Evolutionary conservation across 148 eudicot genomes (phyloP).

Genomic region (Diospyros kaki): DNA sequence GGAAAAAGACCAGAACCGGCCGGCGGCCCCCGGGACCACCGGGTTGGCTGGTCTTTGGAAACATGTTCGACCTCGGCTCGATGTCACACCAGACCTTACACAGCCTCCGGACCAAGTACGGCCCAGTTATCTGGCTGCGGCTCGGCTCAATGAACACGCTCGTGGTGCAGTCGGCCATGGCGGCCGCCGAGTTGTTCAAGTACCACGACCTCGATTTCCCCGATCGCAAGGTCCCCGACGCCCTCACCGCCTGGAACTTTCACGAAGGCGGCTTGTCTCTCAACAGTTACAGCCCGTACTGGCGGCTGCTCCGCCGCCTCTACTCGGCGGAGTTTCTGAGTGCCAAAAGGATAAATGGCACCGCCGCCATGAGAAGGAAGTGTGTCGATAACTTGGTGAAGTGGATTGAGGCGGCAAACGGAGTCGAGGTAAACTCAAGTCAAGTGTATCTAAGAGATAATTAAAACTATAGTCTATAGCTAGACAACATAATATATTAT

Average conservation of each 20-base stretch:
- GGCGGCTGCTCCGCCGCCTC: conserved; percentile 19
- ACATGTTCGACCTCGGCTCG: conserved; percentile 20
- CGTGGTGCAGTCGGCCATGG: conserved; percentile 15
- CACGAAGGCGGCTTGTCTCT: conserved; percentile 17
- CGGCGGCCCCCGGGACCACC: conserved; percentile 25
- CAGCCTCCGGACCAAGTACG: conserved; percentile 10
- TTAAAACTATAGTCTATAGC: too few relatives aligned
- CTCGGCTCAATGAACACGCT: conserved; percentile 28
- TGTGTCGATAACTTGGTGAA: conserved; percentile 22
- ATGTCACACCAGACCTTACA: conserved; percentile 16
- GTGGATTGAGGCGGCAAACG: conserved; percentile 29
- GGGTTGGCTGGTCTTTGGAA: conserved; percentile 22
- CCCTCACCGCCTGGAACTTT: conserved; percentile 16
- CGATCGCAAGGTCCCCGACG: conserved; percentile 18
- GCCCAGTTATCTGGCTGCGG: conserved; percentile 26
- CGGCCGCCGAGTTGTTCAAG: conserved; percentile 19
- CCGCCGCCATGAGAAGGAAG: conserved; percentile 15
- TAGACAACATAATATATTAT: too few relatives aligned
- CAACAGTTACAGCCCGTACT: conserved; percentile 13
- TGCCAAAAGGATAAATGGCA: conserved; percentile 19
- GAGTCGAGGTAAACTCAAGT: conserved; percentile 6
- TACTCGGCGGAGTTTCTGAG: conserved; percentile 23
- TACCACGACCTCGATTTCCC: conserved; percentile 15
- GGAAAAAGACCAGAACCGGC: neutral
- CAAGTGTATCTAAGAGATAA: neutral